Evolutionary conservation across 306 rosid species (phyloP).

Genomic region (Vachellia collinsii): DNA sequence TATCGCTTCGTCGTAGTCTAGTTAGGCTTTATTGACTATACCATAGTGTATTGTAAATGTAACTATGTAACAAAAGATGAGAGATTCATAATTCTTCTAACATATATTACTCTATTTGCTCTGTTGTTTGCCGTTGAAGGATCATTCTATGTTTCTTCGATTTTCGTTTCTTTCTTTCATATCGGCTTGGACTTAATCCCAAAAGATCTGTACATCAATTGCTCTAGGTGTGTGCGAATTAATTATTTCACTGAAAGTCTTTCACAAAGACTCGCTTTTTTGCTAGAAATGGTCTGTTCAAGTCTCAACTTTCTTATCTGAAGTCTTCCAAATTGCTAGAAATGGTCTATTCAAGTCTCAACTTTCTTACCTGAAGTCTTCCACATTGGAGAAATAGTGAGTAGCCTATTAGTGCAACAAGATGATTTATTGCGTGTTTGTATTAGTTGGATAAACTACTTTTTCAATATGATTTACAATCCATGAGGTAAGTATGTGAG

Average conservation of each 20-base stretch:
- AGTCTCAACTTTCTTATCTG: neutral
- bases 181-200: neutral
- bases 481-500: too few relatives aligned
- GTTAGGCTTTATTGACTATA: conserved; percentile 33
- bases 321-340: neutral
- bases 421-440: neutral
- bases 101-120: neutral
- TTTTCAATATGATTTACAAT: too few relatives aligned
- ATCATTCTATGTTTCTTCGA: neutral
- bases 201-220: neutral
- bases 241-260: neutral
- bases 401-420: neutral
- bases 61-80: conserved; percentile 34
- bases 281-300: neutral
- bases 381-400: neutral
- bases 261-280: neutral
- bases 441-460: too few relatives aligned
- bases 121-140: neutral
- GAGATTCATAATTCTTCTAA: neutral
- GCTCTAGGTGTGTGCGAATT: neutral
- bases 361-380: neutral
- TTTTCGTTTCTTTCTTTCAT: neutral
- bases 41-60: conserved; percentile 41
- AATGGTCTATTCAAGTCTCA: neutral
- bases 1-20: conserved; percentile 6